Percentiles rank a stretch among this genome's conserved stretches.
Conservation (phyloP, 2,329 filamentous ascomycete species). For the Clarireedia paspali region DNA sequence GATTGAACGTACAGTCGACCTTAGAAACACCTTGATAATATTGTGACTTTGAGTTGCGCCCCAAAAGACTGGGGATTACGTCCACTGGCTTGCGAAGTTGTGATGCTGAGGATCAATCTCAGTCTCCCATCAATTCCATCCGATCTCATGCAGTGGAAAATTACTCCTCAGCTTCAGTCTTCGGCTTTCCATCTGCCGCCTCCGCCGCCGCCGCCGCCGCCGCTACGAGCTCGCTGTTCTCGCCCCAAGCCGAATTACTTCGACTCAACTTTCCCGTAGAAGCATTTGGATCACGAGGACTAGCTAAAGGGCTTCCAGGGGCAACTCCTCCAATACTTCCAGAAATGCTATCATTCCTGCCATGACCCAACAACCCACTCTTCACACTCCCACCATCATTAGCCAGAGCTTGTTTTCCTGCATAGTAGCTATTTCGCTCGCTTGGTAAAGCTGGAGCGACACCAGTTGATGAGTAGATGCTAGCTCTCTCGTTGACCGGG, state of each 20-base stretch:
- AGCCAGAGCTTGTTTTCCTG: conserved; percentile 41
- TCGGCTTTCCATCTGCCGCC: background rate
- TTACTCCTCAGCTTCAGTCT: background rate
- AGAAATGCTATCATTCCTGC: conserved; percentile 71
- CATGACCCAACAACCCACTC: conserved; percentile 70
- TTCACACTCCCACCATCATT: conserved; percentile 70
- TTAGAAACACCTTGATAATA: too few relatives aligned
- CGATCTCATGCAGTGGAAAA: too few relatives aligned
- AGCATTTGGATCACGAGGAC: conserved; percentile 37
- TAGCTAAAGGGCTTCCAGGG: conserved; percentile 53
- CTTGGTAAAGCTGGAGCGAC: conserved; percentile 57
- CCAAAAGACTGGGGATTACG: too few relatives aligned
- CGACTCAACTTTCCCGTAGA: conserved; percentile 23
- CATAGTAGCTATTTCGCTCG: conserved; percentile 77
- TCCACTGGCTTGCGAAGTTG: too few relatives aligned
- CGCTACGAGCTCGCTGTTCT: conserved; percentile 1
- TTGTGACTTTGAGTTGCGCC: too few relatives aligned
- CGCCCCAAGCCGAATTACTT: conserved; percentile 25
- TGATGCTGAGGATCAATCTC: too few relatives aligned
- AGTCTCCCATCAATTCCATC: too few relatives aligned
- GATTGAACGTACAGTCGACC: too few relatives aligned
- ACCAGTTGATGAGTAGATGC: conserved; percentile 73
- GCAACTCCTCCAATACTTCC: conserved; percentile 58
- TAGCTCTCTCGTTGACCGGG: conserved; percentile 54
- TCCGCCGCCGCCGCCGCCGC: background rate